These are phyloP conservation scores for Penicillium bovifimosum DNA, from an alignment of 495 filamentous ascomycete species.

Conservation along the genomic window DNA sequence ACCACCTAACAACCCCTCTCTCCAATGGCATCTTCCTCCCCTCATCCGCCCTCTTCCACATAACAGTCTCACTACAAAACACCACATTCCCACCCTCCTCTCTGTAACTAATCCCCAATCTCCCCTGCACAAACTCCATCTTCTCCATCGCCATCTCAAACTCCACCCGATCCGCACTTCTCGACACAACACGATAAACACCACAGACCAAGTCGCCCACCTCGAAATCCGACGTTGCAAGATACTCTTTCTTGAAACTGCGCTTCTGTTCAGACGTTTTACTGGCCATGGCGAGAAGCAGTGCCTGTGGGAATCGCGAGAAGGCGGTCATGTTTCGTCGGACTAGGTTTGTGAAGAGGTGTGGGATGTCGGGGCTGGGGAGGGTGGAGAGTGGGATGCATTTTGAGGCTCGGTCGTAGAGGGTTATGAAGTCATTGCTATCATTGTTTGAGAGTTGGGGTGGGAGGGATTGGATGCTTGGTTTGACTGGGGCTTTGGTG, in stretches of 20 bases:
- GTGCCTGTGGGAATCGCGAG: conserved; percentile 27
- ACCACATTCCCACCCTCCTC: conserved; percentile 13
- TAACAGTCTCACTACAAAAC: conserved; percentile 30
- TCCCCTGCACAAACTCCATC: conserved; percentile 20
- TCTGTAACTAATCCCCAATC: conserved; percentile 23
- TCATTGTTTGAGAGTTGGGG: conserved; percentile 13
- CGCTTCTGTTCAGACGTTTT: conserved; percentile 7
- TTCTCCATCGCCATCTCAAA: conserved; percentile 24
- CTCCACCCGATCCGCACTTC: conserved; percentile 26
- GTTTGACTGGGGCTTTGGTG: neutral
- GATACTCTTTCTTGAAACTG: conserved; percentile 25
- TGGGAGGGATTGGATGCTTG: conserved; percentile 23
- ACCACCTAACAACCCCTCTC: conserved; percentile 18
- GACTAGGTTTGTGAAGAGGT: conserved; percentile 24
- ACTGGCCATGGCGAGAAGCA: conserved; percentile 17
- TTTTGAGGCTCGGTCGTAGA: conserved; percentile 25
- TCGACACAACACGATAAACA: conserved; percentile 24
- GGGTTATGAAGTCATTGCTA: conserved; percentile 15
- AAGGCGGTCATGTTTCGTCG: conserved; percentile 36
- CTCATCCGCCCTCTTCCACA: conserved; percentile 29
- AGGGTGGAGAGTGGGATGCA: conserved; percentile 19
- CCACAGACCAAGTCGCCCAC: conserved; percentile 34
- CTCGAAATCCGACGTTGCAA: conserved; percentile 24
- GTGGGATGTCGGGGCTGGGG: conserved; percentile 7
- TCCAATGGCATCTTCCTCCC: conserved; percentile 28